phyloP scores from a whole-genome alignment of 2,329 filamentous ascomycete species.

The Colletotrichum sidae region DNA sequence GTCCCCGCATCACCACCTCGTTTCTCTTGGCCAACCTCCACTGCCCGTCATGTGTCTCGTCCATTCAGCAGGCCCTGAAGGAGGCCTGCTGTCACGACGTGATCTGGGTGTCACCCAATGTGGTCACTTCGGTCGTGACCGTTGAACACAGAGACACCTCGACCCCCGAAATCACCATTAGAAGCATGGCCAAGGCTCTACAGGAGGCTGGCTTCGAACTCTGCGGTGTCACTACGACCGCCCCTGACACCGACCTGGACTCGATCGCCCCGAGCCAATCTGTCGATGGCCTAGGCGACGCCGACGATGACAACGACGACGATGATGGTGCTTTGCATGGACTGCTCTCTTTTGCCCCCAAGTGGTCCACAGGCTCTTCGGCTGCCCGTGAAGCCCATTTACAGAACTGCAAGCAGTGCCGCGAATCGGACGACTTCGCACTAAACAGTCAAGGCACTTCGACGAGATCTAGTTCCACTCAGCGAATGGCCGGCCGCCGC shows the following conservation, averaged over 20 bases:
- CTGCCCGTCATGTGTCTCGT: conserved; percentile 78
- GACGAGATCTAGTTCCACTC: background rate
- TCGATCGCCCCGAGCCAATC: conserved; percentile 40
- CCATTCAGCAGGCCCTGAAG: conserved; percentile 70
- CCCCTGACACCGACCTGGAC: conserved; percentile 42
- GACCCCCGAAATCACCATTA: conserved; percentile 53
- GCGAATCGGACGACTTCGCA: conserved; percentile 39
- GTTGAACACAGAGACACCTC: conserved; percentile 62
- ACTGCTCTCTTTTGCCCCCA: conserved; percentile 26
- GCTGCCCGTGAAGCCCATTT: conserved; percentile 48
- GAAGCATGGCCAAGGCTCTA: conserved; percentile 59
- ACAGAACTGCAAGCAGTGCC: conserved; percentile 57
- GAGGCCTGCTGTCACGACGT: conserved; percentile 58
- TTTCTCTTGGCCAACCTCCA: conserved; percentile 81
- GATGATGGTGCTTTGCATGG: conserved; percentile 40
- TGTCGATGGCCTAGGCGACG: conserved; percentile 15
- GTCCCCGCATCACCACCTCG: conserved; percentile 60
- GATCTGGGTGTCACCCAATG: conserved; percentile 74
- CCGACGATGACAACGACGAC: conserved; percentile 36
- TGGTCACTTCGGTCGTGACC: conserved; percentile 77
- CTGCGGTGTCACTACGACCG: conserved; percentile 58
- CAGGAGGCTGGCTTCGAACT: conserved; percentile 71
- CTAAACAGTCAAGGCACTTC: conserved; percentile 10
- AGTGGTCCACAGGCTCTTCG: conserved; percentile 28
- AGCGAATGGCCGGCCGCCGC: no score